Base-by-base conservation (phyloP, 257 asterid genomes). In the Plectranthus barbatus region DNA sequence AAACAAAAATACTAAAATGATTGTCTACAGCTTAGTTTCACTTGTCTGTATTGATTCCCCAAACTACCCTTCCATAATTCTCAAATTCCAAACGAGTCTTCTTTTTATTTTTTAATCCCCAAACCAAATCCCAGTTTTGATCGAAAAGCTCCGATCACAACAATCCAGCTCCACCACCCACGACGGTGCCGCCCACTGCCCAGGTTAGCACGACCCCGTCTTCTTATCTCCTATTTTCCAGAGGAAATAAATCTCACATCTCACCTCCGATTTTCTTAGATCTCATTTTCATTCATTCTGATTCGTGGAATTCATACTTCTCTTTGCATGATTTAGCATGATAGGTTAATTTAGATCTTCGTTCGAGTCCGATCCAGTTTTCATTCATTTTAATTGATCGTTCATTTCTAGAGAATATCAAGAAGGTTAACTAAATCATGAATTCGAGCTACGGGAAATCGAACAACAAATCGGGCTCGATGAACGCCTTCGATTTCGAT, bases 391-490 rank as follows among this genome's bases (percentile, higher is more conserved):
- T 14, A 24, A 21, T 42, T 63, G 62, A 10, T 53, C 36, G 48
- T 39, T 52, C 62, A 37, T 56, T 62, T 45, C n/a, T 66, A 18
- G 10, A 71, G 41, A 56, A 40, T 57, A 49, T 17, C 7, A 2
- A 18, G 12, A 51, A 64, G 49, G 54, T 2, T 12, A 7, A 33
- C 42, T 17, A 48, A 20, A 66, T 41, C 71, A 67, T 89, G 95
- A 92, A 83, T 78, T 87, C 95, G 59, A 83, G 80, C 74, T 81
- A 75, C 66, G 95, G 97, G 52, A 90, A 83, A 74, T 77, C 87
- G 5, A 80, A 77, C 80, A 63, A 69, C 76, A 80, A 76, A 71
- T 31, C 91, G 56, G 86, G 84, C 40, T 73, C 94, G 51, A 56
- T 56, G 12, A 80, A 76, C 58, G 82, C 79, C 26, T 92, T 89